phyloP scores from a whole-genome alignment of 768 basidiomycete species.

The Psilocybe cyanescens region DNA sequence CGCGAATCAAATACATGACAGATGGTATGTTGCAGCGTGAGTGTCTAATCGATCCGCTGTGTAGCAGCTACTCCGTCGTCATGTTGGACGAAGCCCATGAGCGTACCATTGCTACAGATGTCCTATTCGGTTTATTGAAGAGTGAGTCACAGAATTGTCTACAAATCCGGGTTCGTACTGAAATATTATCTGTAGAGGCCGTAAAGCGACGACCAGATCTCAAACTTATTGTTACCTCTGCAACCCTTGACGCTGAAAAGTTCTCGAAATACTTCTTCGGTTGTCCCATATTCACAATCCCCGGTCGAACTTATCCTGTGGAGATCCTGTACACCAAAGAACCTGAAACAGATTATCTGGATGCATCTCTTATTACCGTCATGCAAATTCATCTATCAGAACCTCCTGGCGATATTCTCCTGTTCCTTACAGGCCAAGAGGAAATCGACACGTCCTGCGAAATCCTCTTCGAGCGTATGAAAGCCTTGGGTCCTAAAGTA shows the following conservation, averaged over 20 bases:
- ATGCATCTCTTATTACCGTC: constrained; percentile 96
- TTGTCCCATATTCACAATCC: constrained; percentile 99
- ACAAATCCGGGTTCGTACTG: constrained; percentile 11
- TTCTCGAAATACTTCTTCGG: constrained; percentile 99
- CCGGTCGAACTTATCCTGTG: constrained; percentile 99
- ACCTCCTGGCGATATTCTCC: constrained; percentile 93
- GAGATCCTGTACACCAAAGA: constrained; percentile 99
- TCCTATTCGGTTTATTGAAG: constrained; percentile 94
- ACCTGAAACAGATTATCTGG: constrained; percentile 96
- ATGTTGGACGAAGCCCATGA: constrained; percentile 99
- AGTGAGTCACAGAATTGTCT: constrained; percentile 48
- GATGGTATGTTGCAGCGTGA: constrained; percentile 99
- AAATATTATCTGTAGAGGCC: constrained; percentile 63
- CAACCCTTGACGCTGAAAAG: constrained; percentile 98
- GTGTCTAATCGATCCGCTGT: constrained; percentile 93
- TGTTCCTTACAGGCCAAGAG: constrained; percentile 98
- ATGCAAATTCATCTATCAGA: constrained; percentile 99
- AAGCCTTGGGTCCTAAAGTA: constrained; percentile 97
- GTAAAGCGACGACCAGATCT: constrained; percentile 94
- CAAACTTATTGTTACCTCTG: constrained; percentile 97
- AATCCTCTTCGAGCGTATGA: constrained; percentile 98
- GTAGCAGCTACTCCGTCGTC: constrained; percentile 90
- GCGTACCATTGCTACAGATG: constrained; percentile 97
- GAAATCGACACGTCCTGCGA: constrained; percentile 99
- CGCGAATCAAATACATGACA: constrained; percentile 99